Evolutionary conservation across 2,329 filamentous ascomycete genomes (phyloP).

Genomic region (Didymella pomorum): DNA sequence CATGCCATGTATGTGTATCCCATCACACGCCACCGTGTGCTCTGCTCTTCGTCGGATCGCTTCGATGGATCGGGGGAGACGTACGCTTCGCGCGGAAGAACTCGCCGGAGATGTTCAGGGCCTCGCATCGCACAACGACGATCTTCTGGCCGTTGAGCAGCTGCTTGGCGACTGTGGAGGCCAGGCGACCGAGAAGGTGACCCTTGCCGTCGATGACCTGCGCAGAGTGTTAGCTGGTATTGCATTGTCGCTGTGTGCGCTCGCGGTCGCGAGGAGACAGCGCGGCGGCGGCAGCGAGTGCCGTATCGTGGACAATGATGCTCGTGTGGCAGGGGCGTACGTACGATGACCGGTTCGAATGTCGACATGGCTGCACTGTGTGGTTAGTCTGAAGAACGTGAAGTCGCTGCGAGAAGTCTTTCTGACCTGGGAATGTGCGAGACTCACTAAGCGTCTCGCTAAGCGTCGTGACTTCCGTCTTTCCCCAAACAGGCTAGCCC

Average conservation of each 20-base stretch:
- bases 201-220: conserved; percentile 99
- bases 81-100: conserved; percentile 99
- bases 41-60: conserved; percentile 23
- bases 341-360: conserved; percentile 71
- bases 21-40: conserved; percentile 25
- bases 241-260: conserved; percentile 15
- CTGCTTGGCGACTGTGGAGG: conserved; percentile 98
- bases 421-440: conserved; percentile 3
- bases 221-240: conserved; percentile 40
- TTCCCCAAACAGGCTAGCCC: conserved; percentile 7
- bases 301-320: conserved; percentile 11
- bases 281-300: conserved; percentile 22
- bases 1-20: conserved; percentile 16
- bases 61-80: conserved; percentile 58
- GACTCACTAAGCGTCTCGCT: conserved; percentile 10
- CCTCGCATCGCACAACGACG: conserved; percentile 97
- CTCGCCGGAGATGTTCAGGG: conserved; percentile 99
- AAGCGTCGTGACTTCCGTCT: not conserved
- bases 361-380: conserved; percentile 66
- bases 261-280: conserved; percentile 18
- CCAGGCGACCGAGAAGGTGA: conserved; percentile 98
- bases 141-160: conserved; percentile 99
- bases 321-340: conserved; percentile 48
- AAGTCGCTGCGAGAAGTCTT: too few relatives aligned
- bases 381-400: conserved; percentile 35